These are phyloP conservation scores for Phytophthora citrophthora DNA, from an alignment of 352 stramenopile genomes.

Conservation along the genomic window DNA sequence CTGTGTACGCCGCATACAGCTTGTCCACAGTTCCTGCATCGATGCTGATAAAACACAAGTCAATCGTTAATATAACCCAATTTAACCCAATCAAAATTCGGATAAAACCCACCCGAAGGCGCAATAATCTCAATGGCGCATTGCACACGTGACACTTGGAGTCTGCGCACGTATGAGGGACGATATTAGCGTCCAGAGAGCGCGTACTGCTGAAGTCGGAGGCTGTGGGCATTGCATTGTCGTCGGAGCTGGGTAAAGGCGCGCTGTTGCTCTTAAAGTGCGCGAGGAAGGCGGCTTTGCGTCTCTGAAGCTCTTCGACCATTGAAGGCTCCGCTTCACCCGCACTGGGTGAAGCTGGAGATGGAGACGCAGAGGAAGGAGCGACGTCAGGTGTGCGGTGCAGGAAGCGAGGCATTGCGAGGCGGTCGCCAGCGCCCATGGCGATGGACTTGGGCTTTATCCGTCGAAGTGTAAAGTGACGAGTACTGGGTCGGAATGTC, in stretches of 20 bases:
- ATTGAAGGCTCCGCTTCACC: constrained; percentile 37
- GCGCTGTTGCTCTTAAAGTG: constrained; percentile 48
- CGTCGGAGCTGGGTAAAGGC: constrained; percentile 10
- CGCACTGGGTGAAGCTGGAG: constrained; percentile 20
- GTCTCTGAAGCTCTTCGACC: constrained; percentile 46
- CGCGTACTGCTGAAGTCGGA: constrained; percentile 21
- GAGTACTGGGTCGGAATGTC: constrained; percentile 15
- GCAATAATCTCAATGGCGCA: constrained; percentile 50
- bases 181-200: constrained; percentile 23
- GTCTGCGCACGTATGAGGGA: constrained; percentile 27
- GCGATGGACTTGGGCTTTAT: constrained; percentile 2
- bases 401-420: constrained; percentile 42
- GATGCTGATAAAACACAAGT: constrained; percentile 42
- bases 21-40: constrained; percentile 69
- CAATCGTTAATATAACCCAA: constrained; percentile 6
- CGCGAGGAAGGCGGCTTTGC: constrained; percentile 56
- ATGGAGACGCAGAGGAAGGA: constrained; percentile 10
- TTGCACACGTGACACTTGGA: constrained; percentile 80
- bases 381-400: constrained; percentile 20
- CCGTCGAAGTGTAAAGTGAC: constrained; percentile 20
- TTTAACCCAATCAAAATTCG: constrained; percentile 3
- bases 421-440: constrained; percentile 33
- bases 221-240: constrained; percentile 6
- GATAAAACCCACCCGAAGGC: constrained; percentile 53
- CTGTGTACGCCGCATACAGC: constrained; percentile 78